A percentile compares a stretch with the other conserved stretches of the same genome.
Evolutionary conservation across 2,329 filamentous ascomycete genomes (phyloP).

Genomic region (Sarocladium brachiariae): DNA sequence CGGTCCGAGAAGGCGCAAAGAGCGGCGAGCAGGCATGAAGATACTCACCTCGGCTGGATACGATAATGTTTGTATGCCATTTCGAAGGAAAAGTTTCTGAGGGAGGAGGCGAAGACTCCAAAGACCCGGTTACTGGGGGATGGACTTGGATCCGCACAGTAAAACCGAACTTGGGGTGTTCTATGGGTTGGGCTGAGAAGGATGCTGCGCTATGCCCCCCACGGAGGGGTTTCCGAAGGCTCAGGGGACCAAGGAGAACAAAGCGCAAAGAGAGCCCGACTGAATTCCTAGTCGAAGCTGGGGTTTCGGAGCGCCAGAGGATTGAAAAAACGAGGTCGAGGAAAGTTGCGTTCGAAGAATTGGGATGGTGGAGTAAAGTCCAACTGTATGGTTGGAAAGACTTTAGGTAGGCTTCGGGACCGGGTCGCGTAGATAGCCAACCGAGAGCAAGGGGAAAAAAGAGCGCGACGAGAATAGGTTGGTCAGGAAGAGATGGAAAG

Average conservation of each 20-base stretch:
- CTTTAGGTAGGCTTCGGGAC: too few relatives aligned
- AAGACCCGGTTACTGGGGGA: too few relatives aligned
- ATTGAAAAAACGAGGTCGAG: neutral
- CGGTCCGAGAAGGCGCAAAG: neutral
- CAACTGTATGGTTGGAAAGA: too few relatives aligned
- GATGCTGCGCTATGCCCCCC: constrained; percentile 3
- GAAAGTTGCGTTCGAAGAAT: neutral
- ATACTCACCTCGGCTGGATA: constrained; percentile 3
- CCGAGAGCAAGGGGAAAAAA: neutral
- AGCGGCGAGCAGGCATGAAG: neutral
- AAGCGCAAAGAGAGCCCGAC: too few relatives aligned
- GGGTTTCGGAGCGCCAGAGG: neutral
- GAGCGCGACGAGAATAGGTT: neutral
- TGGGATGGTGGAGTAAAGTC: neutral
- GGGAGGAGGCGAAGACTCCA: neutral
- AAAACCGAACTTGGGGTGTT: too few relatives aligned
- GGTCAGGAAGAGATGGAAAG: neutral
- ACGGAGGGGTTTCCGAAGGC: constrained; percentile 7
- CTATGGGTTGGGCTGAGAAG: too few relatives aligned
- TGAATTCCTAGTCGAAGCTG: neutral
- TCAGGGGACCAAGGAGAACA: too few relatives aligned
- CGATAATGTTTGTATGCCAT: constrained; percentile 4
- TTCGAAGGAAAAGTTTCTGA: neutral
- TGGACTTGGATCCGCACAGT: too few relatives aligned
- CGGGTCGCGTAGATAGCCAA: too few relatives aligned